Evolutionary conservation across 2,329 filamentous ascomycete genomes (phyloP).

Genomic region (Clarireedia hainanense): DNA sequence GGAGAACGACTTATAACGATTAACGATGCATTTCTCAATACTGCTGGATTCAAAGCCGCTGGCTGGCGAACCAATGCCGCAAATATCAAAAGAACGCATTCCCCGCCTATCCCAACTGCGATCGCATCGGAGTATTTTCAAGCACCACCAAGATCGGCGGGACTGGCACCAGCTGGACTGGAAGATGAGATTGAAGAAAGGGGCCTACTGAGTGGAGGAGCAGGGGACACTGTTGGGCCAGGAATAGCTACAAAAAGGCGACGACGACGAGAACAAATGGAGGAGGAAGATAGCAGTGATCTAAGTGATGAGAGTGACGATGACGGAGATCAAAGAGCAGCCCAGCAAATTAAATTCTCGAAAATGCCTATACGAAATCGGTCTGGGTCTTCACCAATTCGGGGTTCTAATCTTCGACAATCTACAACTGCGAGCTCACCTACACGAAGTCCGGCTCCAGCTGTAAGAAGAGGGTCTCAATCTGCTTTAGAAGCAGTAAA

Average conservation of each 20-base stretch:
- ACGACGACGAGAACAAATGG: constrained; percentile 60
- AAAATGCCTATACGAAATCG: constrained; percentile 88
- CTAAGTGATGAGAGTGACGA: constrained; percentile 80
- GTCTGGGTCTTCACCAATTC: constrained; percentile 80
- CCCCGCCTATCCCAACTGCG: constrained; percentile 76
- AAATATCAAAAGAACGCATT: constrained; percentile 76
- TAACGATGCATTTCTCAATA: constrained; percentile 71
- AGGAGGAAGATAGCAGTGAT: constrained; percentile 77
- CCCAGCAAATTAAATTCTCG: constrained; percentile 88
- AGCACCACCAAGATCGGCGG: constrained; percentile 53
- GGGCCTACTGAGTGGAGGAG: constrained; percentile 58
- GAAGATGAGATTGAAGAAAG: constrained; percentile 61
- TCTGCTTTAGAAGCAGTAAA: constrained; percentile 63
- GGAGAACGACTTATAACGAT: constrained; percentile 78
- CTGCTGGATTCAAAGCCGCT: constrained; percentile 72
- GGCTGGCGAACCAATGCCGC: constrained; percentile 70
- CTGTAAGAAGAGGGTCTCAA: constrained; percentile 57
- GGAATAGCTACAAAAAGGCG: constrained; percentile 60
- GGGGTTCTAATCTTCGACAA: constrained; percentile 55
- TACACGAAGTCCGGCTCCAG: constrained; percentile 33
- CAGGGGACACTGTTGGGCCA: constrained; percentile 60
- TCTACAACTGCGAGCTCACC: constrained; percentile 70
- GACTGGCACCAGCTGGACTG: constrained; percentile 46
- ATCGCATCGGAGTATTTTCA: constrained; percentile 81
- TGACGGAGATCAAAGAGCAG: constrained; percentile 62